Evolutionary conservation across 768 basidiomycete genomes (phyloP), one percentile per base, ranked within the genome.

Genomic region (Calocera viscosa): DNA sequence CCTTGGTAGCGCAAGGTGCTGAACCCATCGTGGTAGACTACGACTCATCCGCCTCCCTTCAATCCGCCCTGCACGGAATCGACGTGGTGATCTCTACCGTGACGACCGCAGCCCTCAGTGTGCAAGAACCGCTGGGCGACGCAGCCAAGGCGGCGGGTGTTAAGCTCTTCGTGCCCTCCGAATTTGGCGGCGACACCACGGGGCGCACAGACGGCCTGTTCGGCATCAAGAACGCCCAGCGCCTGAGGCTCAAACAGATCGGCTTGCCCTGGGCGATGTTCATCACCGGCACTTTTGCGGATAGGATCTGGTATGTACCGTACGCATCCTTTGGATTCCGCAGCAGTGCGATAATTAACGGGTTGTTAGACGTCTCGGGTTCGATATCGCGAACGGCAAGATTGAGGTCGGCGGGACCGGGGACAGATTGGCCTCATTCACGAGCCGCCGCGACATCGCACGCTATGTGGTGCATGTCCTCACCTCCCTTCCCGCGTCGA

Each of bases 101-200:
- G 24, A 68, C 39, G 12, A 65, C 66, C 8, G 66, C 71, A 19
- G 63, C 70, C 12, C 49, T 69, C 34, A 68, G 67, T 1, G 67
- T 67, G 3, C 73, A 78, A 66, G 67, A 66, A 30, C 19, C 64
- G n/a, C 72, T 72, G 28, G 69, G 72, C 0, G 74, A 75, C 8
- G 73, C 75, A 5, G 72, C 75, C 1, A 77, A 74, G 68, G 68
- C 70, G 0, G 73, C 72, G 2, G 70, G 69, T n/a, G 75, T 73
- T 22, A 71, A 75, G 38, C 49, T 75, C 39, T 75, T 72, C 39
- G 69, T 77, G 30, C 76, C 76, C 1, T 76, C 75, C n/a, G 34
- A 33, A 11, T 41, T 41, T n/a, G 74, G 73, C 1, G 35, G 35
- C 35, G 35, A 38, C 35, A 38, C 35, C 7, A 38, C 35, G 35